phyloP scores from a whole-genome alignment of 2,329 filamentous ascomycete genomes.

The Bretziella fagacearum region DNA sequence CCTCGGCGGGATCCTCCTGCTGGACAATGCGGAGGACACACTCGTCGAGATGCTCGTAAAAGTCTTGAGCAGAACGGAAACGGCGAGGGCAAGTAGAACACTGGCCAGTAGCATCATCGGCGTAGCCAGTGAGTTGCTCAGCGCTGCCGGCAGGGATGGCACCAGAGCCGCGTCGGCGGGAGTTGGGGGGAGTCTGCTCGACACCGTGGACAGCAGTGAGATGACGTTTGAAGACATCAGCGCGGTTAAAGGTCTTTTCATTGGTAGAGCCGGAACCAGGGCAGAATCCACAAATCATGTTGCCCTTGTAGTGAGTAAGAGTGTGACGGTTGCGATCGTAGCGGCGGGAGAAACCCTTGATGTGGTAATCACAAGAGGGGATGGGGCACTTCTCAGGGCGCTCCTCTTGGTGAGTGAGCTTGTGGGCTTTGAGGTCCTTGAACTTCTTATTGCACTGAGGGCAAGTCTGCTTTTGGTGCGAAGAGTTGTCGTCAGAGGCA shows the following conservation, averaged over 20 bases:
- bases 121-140: constrained; percentile 54
- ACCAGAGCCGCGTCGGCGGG: constrained; percentile 50
- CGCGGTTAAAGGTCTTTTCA: constrained; percentile 90
- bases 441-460: constrained; percentile 72
- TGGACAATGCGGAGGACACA: constrained; percentile 56
- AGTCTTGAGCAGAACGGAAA: constrained; percentile 88
- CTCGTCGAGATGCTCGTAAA: constrained; percentile 89
- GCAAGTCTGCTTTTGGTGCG: constrained; percentile 28
- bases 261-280: constrained; percentile 73
- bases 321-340: constrained; percentile 96
- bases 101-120: constrained; percentile 71
- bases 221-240: constrained; percentile 91
- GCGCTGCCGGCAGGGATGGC: constrained; percentile 8
- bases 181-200: constrained; percentile 83
- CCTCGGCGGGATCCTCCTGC: constrained; percentile 52
- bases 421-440: constrained; percentile 85
- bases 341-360: constrained; percentile 83
- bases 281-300: constrained; percentile 92
- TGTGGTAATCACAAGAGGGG: constrained; percentile 75
- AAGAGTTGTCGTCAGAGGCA: background rate
- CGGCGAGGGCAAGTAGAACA: constrained; percentile 87
- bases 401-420: constrained; percentile 84
- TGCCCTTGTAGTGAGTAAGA: constrained; percentile 89
- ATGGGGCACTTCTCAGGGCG: constrained; percentile 91
- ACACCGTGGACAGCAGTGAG: constrained; percentile 80